Base-by-base conservation (phyloP, 2,329 filamentous ascomycete genomes). In the Aspergillus sp. region DNA sequence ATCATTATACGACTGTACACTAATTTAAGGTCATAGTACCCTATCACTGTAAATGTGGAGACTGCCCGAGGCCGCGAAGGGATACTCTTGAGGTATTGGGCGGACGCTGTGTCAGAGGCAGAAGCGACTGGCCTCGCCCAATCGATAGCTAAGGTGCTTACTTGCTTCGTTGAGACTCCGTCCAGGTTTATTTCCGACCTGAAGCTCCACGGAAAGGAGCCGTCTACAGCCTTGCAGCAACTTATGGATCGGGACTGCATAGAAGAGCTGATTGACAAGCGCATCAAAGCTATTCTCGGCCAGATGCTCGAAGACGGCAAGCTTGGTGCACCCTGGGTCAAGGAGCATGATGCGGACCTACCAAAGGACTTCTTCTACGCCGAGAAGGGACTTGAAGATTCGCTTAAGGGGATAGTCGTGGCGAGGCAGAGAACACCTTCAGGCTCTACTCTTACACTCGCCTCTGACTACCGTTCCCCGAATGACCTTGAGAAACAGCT, bases 61-160 rank as follows among this genome's bases (percentile, higher is more conserved):
- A 79, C 76, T 13, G 72, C 72, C 4, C 72, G 72, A 19, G 71
- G 71, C 4, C 64, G 69, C 19, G 74, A 79, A 59, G 76, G 74
- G 0, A 71, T 80, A 28, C 60, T 78, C 50, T 66, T 80, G 43
- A 71, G 76, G 57, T 80, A 79, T 66, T 79, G 77, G 77, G 72
- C 71, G 43, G 71, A 80, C 63, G 62, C 69, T 62, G 62, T 80
- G 60, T 76, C 76, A 60, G 71, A 78, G 63, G 54, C 64, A 2
- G 69, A 77, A 59, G 77, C 72, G 0, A 68, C 76, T 13, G 55
- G 59, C 7, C 61, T 79, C 8, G 69, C 73, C 13, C 63, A 71
- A 28, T 64, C 69, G 3, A 72, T 79, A 54, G 71, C 74, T 8
- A 67, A 68, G 30, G 69, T 76, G 1, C 73, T 79, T 46, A 67